Evolutionary conservation across 352 stramenopile species (phyloP).

Genomic region (Globisporangium spinosum): DNA sequence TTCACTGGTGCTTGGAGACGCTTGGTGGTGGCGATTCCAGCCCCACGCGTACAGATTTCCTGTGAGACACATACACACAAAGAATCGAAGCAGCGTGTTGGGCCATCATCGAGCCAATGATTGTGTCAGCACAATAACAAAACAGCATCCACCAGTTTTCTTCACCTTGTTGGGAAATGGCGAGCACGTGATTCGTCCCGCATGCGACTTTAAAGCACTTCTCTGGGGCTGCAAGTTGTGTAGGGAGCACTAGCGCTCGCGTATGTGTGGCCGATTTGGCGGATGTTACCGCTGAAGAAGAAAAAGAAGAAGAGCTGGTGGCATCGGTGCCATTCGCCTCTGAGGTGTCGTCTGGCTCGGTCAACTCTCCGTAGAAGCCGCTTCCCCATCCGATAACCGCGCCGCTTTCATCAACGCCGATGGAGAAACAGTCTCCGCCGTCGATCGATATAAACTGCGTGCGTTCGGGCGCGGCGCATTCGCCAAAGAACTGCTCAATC

Average conservation of each 20-base stretch:
- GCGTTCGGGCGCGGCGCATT: constrained; percentile 22
- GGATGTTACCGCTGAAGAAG: neutral
- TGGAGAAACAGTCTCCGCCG: constrained; percentile 56
- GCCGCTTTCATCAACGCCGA: constrained; percentile 30
- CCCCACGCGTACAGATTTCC: constrained; percentile 54
- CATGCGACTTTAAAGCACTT: constrained; percentile 44
- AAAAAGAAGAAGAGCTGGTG: neutral
- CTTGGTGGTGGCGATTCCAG: constrained; percentile 45
- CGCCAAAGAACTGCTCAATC: constrained; percentile 29
- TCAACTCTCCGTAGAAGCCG: constrained; percentile 65
- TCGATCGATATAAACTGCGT: constrained; percentile 24
- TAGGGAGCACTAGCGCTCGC: neutral
- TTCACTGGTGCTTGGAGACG: constrained; percentile 11
- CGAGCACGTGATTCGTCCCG: constrained; percentile 56
- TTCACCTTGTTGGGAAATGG: constrained; percentile 25
- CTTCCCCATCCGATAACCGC: constrained; percentile 55
- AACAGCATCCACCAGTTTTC: neutral
- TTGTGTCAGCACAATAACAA: neutral
- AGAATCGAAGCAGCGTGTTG: neutral
- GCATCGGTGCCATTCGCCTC: neutral
- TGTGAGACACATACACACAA: constrained; percentile 1
- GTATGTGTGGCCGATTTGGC: neutral
- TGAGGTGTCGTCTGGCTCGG: neutral
- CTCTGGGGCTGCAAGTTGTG: constrained; percentile 21
- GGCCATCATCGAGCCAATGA: neutral